phyloP scores from a whole-genome alignment of 2,329 filamentous ascomycete species.

The Emmonsiellopsis sp. region DNA sequence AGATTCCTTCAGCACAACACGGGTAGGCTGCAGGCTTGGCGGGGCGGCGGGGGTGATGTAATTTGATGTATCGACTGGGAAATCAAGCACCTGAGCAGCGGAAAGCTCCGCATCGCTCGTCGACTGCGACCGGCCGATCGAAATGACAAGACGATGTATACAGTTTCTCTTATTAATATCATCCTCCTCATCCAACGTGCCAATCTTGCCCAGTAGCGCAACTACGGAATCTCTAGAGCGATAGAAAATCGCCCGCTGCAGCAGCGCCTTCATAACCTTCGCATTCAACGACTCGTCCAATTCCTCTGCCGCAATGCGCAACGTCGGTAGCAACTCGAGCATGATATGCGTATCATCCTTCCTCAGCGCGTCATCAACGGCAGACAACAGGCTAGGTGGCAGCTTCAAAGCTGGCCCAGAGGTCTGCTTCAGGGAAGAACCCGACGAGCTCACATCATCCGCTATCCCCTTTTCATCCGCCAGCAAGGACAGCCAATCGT shows the following conservation, averaged over 20 bases:
- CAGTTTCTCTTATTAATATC: constrained; percentile 93
- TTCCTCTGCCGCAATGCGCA: constrained; percentile 46
- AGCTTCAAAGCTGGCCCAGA: constrained; percentile 68
- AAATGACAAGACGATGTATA: constrained; percentile 83
- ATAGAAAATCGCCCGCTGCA: constrained; percentile 53
- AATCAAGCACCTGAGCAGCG: constrained; percentile 42
- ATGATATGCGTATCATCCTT: constrained; percentile 33
- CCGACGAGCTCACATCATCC: constrained; percentile 65
- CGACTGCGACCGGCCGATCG: constrained; percentile 69
- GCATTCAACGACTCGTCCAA: constrained; percentile 60
- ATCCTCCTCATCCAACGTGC: constrained; percentile 71
- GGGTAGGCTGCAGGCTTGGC: constrained; percentile 53
- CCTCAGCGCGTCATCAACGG: constrained; percentile 32
- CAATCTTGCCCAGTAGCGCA: constrained; percentile 59
- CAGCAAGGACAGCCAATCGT: constrained; percentile 81
- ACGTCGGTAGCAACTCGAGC: constrained; percentile 47
- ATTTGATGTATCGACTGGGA: constrained; percentile 50
- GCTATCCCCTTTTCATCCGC: constrained; percentile 61
- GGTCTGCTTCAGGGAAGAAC: constrained; percentile 58
- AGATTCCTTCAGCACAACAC: constrained; percentile 58
- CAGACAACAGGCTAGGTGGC: constrained; percentile 45
- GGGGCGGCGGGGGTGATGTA: constrained; percentile 74
- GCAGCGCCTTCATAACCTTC: constrained; percentile 39
- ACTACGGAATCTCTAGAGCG: constrained; percentile 63
- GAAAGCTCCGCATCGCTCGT: constrained; percentile 46